These are phyloP conservation scores for Globisporangium heterothallicum DNA, from an alignment of 352 stramenopile species.

Conservation along the genomic window DNA sequence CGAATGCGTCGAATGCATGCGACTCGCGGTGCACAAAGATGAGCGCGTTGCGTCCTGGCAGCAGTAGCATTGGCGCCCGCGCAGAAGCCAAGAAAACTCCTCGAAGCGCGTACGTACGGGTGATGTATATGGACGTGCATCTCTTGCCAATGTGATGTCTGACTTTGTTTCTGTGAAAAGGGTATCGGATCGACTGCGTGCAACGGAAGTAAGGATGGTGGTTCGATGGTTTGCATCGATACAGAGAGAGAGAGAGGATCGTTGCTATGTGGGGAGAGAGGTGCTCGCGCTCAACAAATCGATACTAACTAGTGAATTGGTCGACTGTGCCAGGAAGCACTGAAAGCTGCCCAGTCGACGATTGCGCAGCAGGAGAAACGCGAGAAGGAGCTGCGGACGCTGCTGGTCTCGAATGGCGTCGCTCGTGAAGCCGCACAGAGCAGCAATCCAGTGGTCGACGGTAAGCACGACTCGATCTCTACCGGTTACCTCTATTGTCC, in stretches of 20 bases:
- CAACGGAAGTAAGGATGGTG: slow-evolving; percentile 43
- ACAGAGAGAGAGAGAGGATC: too few relatives aligned
- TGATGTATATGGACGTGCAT: too few relatives aligned
- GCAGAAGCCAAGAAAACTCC: slow-evolving; percentile 33
- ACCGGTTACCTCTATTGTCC: too few relatives aligned
- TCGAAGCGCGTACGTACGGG: slow-evolving; percentile 21
- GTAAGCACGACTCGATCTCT: too few relatives aligned
- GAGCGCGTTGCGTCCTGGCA: slow-evolving; percentile 1
- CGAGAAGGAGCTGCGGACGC: slow-evolving; percentile 46
- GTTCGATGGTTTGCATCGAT: too few relatives aligned
- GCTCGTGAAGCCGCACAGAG: slow-evolving; percentile 20
- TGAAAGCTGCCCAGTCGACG: slow-evolving; percentile 42
- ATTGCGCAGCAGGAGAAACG: slow-evolving; percentile 60
- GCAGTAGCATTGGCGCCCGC: slow-evolving; percentile 9
- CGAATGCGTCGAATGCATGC: too few relatives aligned
- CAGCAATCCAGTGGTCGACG: slow-evolving; percentile 36
- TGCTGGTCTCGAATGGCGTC: slow-evolving; percentile 40
- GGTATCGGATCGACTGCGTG: slow-evolving; percentile 40
- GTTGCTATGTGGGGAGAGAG: too few relatives aligned
- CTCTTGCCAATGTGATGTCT: background rate
- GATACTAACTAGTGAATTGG: background rate
- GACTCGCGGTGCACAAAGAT: background rate
- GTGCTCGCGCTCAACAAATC: too few relatives aligned
- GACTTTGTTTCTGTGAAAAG: slow-evolving; percentile 13
- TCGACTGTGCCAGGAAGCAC: slow-evolving; percentile 35